phyloP scores from a whole-genome alignment of 768 basidiomycete species.

The Dioszegia hungarica region DNA sequence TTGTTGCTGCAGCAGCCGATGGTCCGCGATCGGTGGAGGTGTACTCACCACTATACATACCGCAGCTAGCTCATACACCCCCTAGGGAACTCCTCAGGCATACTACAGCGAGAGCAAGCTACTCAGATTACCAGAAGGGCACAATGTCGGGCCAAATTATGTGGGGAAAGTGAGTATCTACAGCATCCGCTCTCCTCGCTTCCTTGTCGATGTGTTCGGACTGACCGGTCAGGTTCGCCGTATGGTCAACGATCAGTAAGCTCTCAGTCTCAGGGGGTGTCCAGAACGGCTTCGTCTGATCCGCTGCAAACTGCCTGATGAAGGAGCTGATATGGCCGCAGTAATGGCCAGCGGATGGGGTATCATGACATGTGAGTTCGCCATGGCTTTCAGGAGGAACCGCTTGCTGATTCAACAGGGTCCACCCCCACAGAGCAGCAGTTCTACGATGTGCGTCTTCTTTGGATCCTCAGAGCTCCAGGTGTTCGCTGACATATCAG shows the following conservation, averaged over 20 bases:
- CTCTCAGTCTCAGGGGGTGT: neutral
- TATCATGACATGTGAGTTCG: constrained; percentile 38
- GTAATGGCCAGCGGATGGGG: constrained; percentile 36
- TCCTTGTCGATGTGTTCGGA: neutral
- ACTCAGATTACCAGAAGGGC: neutral
- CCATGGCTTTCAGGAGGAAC: neutral
- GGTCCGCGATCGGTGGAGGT: no score
- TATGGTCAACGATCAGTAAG: constrained; percentile 19
- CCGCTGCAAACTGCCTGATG: neutral
- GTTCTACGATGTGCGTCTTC: constrained; percentile 41
- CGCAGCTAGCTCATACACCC: no score
- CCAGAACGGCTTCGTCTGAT: neutral
- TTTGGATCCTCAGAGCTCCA: neutral
- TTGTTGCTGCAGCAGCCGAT: no score
- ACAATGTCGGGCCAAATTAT: constrained; percentile 21
- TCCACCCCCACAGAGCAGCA: constrained; percentile 44
- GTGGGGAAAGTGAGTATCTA: constrained; percentile 28
- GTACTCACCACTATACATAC: no score
- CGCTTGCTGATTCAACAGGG: no score
- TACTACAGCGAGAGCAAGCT: no score
- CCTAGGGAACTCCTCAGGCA: no score
- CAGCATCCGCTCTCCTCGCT: no score
- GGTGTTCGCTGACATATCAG: constrained; percentile 16
- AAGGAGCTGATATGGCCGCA: neutral
- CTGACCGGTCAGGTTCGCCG: constrained; percentile 15